Evolutionary conservation across 495 filamentous ascomycete species (phyloP).

Genomic region (Daldinia caldariorum): DNA sequence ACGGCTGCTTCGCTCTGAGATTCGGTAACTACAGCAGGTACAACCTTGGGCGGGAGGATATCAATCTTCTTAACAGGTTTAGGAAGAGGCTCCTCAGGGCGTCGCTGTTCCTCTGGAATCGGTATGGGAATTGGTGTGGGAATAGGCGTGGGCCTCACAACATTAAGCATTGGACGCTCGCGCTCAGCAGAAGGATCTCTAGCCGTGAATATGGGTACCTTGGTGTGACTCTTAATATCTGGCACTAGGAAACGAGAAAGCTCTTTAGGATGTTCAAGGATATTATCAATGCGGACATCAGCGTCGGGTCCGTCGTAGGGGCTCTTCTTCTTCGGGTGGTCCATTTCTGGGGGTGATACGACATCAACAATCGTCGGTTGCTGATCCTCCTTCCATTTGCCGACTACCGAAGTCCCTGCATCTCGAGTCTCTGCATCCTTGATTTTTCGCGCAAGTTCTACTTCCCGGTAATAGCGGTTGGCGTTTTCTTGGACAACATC

Average conservation of each 20-base stretch:
- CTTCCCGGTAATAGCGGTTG: slow-evolving; percentile 61
- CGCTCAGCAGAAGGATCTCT: slow-evolving; percentile 60
- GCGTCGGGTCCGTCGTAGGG: slow-evolving; percentile 65
- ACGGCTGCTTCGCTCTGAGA: slow-evolving; percentile 42
- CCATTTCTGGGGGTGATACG: slow-evolving; percentile 59
- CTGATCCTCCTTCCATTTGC: slow-evolving; percentile 57
- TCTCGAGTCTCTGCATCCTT: slow-evolving; percentile 59
- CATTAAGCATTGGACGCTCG: slow-evolving; percentile 61
- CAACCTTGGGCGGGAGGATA: slow-evolving; percentile 2
- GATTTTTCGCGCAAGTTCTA: slow-evolving; percentile 56
- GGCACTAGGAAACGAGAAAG: slow-evolving; percentile 41
- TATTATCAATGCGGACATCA: slow-evolving; percentile 63
- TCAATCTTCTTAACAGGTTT: slow-evolving; percentile 30
- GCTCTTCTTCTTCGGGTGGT: slow-evolving; percentile 54
- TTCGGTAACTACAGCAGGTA: slow-evolving; percentile 23
- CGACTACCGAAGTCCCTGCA: slow-evolving; percentile 58
- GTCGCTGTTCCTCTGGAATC: slow-evolving; percentile 49
- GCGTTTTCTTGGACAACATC: slow-evolving; percentile 62
- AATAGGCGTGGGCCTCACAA: slow-evolving; percentile 62
- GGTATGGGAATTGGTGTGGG: slow-evolving; percentile 59
- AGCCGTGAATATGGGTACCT: slow-evolving; percentile 50
- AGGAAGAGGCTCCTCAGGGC: slow-evolving; percentile 20
- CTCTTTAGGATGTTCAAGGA: slow-evolving; percentile 50
- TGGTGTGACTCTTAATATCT: slow-evolving; percentile 16
- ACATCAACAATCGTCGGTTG: slow-evolving; percentile 51